A percentile compares a stretch with the other conserved stretches of the same genome.
phyloP scores from a whole-genome alignment of 805 yeast species.

The Saccharomycopsis oosterbeekiorum region DNA sequence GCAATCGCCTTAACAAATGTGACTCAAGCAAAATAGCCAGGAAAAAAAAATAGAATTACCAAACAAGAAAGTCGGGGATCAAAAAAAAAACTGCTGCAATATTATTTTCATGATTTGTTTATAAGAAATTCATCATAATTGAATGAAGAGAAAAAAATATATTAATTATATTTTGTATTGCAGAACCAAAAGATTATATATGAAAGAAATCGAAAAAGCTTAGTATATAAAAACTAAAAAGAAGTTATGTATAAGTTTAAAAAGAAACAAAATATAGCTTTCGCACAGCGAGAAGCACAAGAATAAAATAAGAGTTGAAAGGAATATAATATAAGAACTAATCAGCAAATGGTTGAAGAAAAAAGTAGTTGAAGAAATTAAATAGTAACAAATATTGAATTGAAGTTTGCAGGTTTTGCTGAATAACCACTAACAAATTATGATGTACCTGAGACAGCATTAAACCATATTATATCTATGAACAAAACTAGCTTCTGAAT shows the following conservation, averaged over 20 bases:
- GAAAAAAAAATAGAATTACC: too few species aligned
- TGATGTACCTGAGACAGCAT: background rate
- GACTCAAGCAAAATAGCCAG: background rate
- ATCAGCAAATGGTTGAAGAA: background rate
- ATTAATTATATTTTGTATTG: background rate
- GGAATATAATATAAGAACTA: background rate
- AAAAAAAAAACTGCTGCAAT: background rate
- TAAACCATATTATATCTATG: conserved; percentile 1
- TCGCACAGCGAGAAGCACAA: background rate
- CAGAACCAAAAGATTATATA: background rate
- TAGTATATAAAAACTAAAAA: background rate
- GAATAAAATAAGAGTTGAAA: background rate
- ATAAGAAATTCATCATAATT: too few species aligned
- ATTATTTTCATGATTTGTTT: background rate
- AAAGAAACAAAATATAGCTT: background rate
- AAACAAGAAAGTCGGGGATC: too few species aligned
- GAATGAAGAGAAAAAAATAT: background rate
- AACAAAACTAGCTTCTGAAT: background rate
- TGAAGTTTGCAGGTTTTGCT: background rate
- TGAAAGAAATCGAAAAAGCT: background rate
- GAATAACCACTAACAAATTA: background rate
- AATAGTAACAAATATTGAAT: background rate
- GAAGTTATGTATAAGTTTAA: background rate
- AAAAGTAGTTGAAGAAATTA: background rate
- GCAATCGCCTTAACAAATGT: background rate